These are phyloP conservation scores for Macrophomina pseudophaseolina DNA, from an alignment of 2,329 filamentous ascomycete species.

Conservation along the genomic window DNA sequence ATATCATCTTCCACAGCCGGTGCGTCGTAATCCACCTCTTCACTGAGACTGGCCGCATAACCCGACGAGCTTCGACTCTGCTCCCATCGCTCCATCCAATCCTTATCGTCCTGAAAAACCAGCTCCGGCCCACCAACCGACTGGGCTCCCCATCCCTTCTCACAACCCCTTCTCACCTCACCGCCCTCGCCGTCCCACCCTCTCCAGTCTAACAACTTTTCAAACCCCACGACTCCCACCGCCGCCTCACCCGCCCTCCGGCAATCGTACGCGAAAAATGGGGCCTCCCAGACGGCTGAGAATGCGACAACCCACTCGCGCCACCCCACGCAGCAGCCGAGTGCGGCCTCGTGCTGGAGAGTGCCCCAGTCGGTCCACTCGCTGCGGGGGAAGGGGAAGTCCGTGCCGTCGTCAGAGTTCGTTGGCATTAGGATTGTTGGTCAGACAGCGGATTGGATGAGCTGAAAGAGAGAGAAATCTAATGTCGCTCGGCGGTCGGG, in stretches of 20 bases:
- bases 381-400: not conserved
- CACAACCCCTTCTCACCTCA: not conserved
- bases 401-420: too few species aligned
- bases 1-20: not conserved
- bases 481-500: too few species aligned
- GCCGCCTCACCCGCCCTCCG: not conserved
- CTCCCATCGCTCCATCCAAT: too few species aligned
- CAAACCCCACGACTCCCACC: not conserved
- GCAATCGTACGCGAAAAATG: slow-evolving; percentile 1
- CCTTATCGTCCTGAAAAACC: too few species aligned
- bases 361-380: slow-evolving; percentile 24
- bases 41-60: too few species aligned
- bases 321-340: slow-evolving; percentile 16
- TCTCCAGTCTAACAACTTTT: not conserved
- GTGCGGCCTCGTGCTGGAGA: slow-evolving; percentile 8
- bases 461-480: too few species aligned
- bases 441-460: too few species aligned
- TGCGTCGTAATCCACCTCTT: too few species aligned
- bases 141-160: not conserved
- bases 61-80: too few species aligned
- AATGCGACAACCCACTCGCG: slow-evolving; percentile 19
- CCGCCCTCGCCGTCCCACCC: not conserved
- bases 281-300: not conserved
- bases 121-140: too few species aligned
- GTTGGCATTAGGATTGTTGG: too few species aligned